These are phyloP conservation scores for Fraxinus greggii DNA, from an alignment of 305 asterid species.

Conservation along the genomic window DNA sequence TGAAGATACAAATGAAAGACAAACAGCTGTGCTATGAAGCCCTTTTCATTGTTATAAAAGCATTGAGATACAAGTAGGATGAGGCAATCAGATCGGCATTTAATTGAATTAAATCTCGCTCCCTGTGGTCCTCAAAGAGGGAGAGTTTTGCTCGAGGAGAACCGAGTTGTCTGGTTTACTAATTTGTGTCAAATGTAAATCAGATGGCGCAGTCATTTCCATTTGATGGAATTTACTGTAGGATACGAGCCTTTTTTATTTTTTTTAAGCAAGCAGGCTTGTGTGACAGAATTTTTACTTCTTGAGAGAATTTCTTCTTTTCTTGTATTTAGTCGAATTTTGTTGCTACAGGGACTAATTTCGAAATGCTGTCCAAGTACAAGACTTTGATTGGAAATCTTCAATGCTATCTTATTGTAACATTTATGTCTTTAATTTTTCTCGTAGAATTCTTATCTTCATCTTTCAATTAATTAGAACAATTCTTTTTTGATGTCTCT, in stretches of 20 bases:
- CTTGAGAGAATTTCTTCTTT: not conserved
- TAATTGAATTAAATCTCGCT: not conserved
- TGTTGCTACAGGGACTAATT: not conserved
- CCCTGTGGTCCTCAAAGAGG: not conserved
- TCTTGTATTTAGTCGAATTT: conserved; percentile 6
- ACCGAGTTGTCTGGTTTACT: not conserved
- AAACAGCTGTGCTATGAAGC: conserved; percentile 40
- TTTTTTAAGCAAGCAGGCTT: not conserved
- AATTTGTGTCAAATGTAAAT: not conserved
- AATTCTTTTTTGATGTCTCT: too few relatives aligned
- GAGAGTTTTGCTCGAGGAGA: not conserved
- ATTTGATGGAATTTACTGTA: not conserved
- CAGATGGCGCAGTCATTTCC: not conserved
- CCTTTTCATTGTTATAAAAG: not conserved
- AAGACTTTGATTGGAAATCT: too few relatives aligned
- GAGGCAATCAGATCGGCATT: conserved; percentile 2
- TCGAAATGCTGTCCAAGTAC: not conserved
- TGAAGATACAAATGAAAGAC: conserved; percentile 56
- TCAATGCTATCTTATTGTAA: too few relatives aligned
- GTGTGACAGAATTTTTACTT: not conserved
- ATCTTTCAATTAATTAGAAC: too few relatives aligned
- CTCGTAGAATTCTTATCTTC: too few relatives aligned
- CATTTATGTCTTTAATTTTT: too few relatives aligned
- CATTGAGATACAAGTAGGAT: not conserved
- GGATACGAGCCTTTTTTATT: not conserved